These are phyloP conservation scores for Dentipellis sp. DNA, from an alignment of 768 basidiomycete species.

Conservation along the genomic window DNA sequence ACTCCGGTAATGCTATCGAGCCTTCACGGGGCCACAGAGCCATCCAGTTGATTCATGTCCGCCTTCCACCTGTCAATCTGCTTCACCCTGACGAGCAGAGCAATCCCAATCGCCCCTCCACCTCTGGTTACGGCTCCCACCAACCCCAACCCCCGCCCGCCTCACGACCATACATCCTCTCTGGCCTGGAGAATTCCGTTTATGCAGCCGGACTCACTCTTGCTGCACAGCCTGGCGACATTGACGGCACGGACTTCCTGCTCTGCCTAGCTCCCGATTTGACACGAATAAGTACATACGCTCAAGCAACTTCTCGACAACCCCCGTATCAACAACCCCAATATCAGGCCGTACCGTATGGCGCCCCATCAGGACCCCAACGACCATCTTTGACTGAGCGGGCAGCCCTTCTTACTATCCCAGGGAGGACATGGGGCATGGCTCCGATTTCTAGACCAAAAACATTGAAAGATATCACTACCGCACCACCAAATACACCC, in stretches of 20 bases:
- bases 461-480: conserved; percentile 22
- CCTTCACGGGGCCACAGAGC: conserved; percentile 26
- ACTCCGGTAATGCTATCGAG: conserved; percentile 28
- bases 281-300: conserved; percentile 59
- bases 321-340: conserved; percentile 31
- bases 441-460: conserved; percentile 39
- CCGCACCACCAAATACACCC: conserved; percentile 25
- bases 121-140: conserved; percentile 40
- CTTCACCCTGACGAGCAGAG: conserved; percentile 69
- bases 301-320: conserved; percentile 43
- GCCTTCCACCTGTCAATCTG: conserved; percentile 67
- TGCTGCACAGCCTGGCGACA: conserved; percentile 66
- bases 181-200: conserved; percentile 50
- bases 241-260: conserved; percentile 65
- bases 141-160: conserved; percentile 31
- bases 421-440: conserved; percentile 81
- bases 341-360: conserved; percentile 32
- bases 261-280: conserved; percentile 72
- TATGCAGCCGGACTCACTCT: conserved; percentile 61
- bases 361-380: conserved; percentile 23
- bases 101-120: conserved; percentile 36
- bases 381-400: conserved; percentile 70
- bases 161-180: conserved; percentile 49
- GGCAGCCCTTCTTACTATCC: conserved; percentile 67
- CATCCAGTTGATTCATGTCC: conserved; percentile 68